These are phyloP conservation scores for Pseudognaphalium luteoalbum DNA, from an alignment of 129 eudicot genomes.

Conservation along the genomic window DNA sequence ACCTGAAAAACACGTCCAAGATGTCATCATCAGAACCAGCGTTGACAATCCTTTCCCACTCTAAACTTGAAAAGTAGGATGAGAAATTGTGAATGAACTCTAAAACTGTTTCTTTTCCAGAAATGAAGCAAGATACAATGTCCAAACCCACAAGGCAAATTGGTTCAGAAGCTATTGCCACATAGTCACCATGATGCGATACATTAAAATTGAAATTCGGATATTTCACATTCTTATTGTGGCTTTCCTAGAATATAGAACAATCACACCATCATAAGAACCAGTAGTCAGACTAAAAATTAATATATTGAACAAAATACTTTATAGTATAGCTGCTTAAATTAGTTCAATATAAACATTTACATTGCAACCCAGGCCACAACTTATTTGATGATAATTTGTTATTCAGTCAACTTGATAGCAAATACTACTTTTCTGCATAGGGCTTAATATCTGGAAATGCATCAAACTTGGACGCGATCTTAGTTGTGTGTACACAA, in stretches of 20 bases:
- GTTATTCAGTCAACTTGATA: neutral
- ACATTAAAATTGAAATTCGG: slow-evolving; percentile 85
- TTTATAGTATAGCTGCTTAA: neutral
- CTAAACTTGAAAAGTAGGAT: slow-evolving; percentile 64
- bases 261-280: neutral
- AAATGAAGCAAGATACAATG: slow-evolving; percentile 55
- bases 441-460: too few relatives aligned
- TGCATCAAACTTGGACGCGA: too few relatives aligned
- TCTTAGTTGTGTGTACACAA: too few relatives aligned
- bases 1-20: slow-evolving; percentile 69
- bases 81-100: slow-evolving; percentile 62
- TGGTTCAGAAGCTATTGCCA: slow-evolving; percentile 93
- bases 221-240: slow-evolving; percentile 33
- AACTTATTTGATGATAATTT: neutral
- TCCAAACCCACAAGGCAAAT: slow-evolving; percentile 84
- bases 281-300: neutral
- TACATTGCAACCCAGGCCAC: neutral
- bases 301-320: neutral
- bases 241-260: slow-evolving; percentile 36
- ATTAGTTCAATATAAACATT: neutral
- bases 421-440: neutral
- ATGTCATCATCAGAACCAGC: slow-evolving; percentile 54
- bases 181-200: slow-evolving; percentile 94
- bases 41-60: slow-evolving; percentile 63
- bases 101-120: slow-evolving; percentile 51